Conservation (phyloP, 1,139 yeast genomes). For the Trichomonascaceae sp. region DNA sequence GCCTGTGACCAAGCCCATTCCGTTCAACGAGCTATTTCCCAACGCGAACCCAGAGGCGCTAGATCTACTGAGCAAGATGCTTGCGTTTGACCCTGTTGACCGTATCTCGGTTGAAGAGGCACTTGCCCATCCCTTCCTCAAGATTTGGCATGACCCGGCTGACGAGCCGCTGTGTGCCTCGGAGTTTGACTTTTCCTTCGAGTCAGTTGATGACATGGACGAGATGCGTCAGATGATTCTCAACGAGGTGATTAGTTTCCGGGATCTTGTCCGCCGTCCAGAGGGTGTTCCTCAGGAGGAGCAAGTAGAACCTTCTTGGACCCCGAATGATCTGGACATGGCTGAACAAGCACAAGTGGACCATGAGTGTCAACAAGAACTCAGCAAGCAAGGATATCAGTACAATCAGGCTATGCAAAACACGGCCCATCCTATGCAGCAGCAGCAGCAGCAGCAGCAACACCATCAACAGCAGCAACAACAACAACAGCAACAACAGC, state of each 20-base stretch:
- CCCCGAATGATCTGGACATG: too few relatives aligned
- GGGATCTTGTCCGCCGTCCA: conserved; percentile 69
- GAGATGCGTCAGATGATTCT: conserved; percentile 65
- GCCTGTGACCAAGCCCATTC: conserved; percentile 72
- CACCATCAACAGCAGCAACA: too few relatives aligned
- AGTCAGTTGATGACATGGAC: conserved; percentile 69
- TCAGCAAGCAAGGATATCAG: conserved; percentile 17
- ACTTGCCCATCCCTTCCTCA: conserved; percentile 72
- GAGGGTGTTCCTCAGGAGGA: conserved; percentile 1
- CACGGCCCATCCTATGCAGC: conserved; percentile 5
- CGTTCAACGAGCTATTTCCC: conserved; percentile 64
- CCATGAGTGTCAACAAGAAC: conserved; percentile 14
- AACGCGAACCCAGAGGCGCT: conserved; percentile 78
- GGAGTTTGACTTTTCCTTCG: conserved; percentile 83
- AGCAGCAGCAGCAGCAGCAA: conserved; percentile 8
- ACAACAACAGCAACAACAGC: too few relatives aligned
- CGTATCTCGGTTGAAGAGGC: conserved; percentile 88
- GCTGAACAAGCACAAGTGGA: conserved; percentile 12
- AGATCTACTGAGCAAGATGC: conserved; percentile 69
- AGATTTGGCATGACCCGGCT: conserved; percentile 92
- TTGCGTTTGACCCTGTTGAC: conserved; percentile 75
- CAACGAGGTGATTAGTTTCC: conserved; percentile 67
- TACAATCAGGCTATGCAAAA: conserved; percentile 6
- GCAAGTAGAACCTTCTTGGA: too few relatives aligned
- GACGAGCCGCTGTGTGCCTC: conserved; percentile 84